phyloP scores from a whole-genome alignment of 805 yeast species.

The Hanseniaspora osmophila region DNA sequence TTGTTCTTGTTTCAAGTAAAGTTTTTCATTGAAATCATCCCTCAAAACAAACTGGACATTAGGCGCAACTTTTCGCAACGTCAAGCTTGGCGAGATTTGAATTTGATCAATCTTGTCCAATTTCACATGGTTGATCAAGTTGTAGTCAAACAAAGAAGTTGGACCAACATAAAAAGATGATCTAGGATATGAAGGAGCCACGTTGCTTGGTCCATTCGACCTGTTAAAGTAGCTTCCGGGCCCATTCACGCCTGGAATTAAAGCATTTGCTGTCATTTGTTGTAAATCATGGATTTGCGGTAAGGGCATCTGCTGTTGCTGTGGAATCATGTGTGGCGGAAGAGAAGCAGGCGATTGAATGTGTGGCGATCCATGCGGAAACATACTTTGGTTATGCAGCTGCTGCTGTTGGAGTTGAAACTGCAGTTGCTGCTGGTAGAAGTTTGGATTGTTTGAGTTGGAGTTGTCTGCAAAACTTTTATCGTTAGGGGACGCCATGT shows the following conservation, averaged over 20 bases:
- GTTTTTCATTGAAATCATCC: slow-evolving; percentile 64
- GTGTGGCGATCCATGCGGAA: not conserved
- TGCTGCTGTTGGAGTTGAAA: slow-evolving; percentile 2
- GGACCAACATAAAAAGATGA: slow-evolving; percentile 84
- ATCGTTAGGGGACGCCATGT: not conserved
- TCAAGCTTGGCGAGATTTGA: slow-evolving; percentile 48
- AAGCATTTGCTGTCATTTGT: not conserved
- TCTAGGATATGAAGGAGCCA: slow-evolving; percentile 71
- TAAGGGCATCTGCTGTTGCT: not conserved
- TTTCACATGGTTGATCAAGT: slow-evolving; percentile 48
- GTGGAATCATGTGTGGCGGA: not conserved
- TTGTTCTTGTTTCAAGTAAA: slow-evolving; percentile 53
- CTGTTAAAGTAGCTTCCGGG: not conserved
- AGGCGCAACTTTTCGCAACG: slow-evolving; percentile 67
- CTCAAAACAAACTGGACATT: slow-evolving; percentile 62
- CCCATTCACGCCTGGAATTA: slow-evolving; percentile 1
- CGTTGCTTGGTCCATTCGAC: slow-evolving; percentile 11
- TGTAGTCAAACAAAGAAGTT: slow-evolving; percentile 68
- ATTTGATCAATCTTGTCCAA: slow-evolving; percentile 70
- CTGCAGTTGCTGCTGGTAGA: not conserved
- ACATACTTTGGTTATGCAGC: slow-evolving; percentile 2
- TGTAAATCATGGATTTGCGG: not conserved
- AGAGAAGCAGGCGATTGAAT: not conserved
- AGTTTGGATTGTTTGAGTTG: not conserved
- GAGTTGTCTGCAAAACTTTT: not conserved